Evolutionary conservation across 2,329 filamentous ascomycete genomes (phyloP), one percentile per base, ranked within the genome.

Genomic region (Stromatinia cepivora): DNA sequence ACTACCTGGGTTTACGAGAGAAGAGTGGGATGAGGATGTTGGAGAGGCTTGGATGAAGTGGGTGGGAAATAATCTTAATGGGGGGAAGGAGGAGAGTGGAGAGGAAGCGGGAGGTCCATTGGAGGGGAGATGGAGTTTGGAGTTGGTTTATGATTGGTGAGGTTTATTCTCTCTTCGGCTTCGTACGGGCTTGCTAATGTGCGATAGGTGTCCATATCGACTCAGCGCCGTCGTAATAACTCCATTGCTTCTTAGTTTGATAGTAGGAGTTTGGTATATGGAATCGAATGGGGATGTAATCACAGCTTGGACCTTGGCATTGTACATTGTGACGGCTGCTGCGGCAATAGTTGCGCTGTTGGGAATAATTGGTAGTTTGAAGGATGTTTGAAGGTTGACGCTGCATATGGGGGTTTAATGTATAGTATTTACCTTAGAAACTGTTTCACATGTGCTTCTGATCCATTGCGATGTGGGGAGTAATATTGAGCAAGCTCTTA

Each of bases 291-390:
- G 72, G 15, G 74, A 76, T 69, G 73, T 75, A 15, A 63, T 73
- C 2, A 73, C 73, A 25, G 72, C 74, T 4, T 76, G 74, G 73
- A 75, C 72, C 1, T 62, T 76, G 22, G 66, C 70, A 1, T 36
- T 74, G 22, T 76, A 76, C 52, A 72, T 76, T 71, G 72, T 76
- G 45, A 73, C 74, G 61, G 71, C 72, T 13, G 74, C 74, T 42
- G 73, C 74, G 71, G 72, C 73, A 31, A 50, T 75, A n/a, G 71
- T 75, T 70, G 74, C 74, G 25, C 70, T 75, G 22, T 71, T 75
- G 71, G 70, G 73, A 61, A 71, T 75, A 39, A 72, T 75, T 69
- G 73, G 74, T 25, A 70, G 72, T 63, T 70, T 75, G 72, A 74
- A 75, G 39, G 72, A 75, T 67, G 70, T 75, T 56, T 75, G 58